phyloP scores from a whole-genome alignment of 352 stramenopile species.

The Globisporangium sylvaticum region DNA sequence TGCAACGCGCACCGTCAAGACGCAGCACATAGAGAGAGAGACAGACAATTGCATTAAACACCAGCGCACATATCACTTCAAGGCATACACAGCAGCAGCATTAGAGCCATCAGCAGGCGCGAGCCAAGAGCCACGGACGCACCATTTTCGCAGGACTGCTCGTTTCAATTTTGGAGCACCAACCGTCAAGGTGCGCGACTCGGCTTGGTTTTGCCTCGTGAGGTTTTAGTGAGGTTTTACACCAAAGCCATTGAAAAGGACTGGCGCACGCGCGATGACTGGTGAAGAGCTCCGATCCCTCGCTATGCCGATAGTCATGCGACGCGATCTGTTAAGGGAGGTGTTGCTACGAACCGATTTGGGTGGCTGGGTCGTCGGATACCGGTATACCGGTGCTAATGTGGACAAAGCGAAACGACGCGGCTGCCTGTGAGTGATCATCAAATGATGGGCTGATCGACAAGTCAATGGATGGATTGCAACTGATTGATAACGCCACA shows the following conservation, averaged over 20 bases:
- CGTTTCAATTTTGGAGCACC: conserved; percentile 23
- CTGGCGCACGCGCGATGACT: conserved; percentile 1
- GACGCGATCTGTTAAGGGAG: not conserved
- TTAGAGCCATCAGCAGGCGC: not conserved
- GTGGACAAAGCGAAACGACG: not conserved
- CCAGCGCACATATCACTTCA: not conserved
- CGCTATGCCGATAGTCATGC: not conserved
- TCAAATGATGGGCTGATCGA: not conserved
- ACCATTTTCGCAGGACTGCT: conserved; percentile 19
- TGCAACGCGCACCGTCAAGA: conserved; percentile 6
- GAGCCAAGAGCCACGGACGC: not conserved
- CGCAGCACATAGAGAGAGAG: not conserved
- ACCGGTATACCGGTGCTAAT: no score
- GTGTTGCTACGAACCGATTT: no score
- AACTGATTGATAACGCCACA: not conserved
- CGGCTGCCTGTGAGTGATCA: not conserved
- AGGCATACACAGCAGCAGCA: not conserved
- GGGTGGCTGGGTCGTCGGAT: no score
- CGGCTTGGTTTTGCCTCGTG: not conserved
- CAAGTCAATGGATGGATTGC: not conserved
- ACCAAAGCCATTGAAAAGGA: not conserved
- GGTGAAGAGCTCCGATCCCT: not conserved
- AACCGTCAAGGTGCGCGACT: conserved; percentile 4
- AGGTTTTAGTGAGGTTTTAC: conserved; percentile 14
- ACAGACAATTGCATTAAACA: conserved; percentile 5